phyloP scores from a whole-genome alignment of 1,284 basidiomycete species.

The Tylopilus microsporus region DNA sequence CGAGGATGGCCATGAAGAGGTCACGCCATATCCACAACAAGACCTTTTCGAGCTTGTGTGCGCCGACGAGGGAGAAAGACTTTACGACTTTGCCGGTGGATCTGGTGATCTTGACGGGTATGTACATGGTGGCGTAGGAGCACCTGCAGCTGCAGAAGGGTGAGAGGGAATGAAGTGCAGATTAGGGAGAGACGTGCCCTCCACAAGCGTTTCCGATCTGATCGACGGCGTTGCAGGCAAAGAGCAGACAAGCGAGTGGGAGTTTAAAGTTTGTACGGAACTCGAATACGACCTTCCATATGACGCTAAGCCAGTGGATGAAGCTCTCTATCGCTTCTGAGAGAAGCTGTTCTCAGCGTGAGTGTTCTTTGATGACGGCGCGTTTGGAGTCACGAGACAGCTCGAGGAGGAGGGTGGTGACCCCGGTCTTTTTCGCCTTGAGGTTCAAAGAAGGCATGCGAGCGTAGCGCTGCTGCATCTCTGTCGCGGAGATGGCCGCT shows the following conservation, averaged over 20 bases:
- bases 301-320: slow-evolving; percentile 52
- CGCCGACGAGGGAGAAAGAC: slow-evolving; percentile 47
- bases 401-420: slow-evolving; percentile 47
- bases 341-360: slow-evolving; percentile 49
- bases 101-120: slow-evolving; percentile 43
- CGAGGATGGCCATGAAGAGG: slow-evolving; percentile 51
- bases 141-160: slow-evolving; percentile 23
- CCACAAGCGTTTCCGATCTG: slow-evolving; percentile 41
- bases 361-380: slow-evolving; percentile 48
- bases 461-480: slow-evolving; percentile 36
- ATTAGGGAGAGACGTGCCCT: slow-evolving; percentile 37
- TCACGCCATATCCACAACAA: slow-evolving; percentile 67
- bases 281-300: slow-evolving; percentile 59
- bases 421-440: slow-evolving; percentile 48
- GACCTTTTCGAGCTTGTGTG: slow-evolving; percentile 44
- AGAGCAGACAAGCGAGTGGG: slow-evolving; percentile 56
- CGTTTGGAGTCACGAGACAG: slow-evolving; percentile 49
- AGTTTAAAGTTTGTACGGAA: slow-evolving; percentile 45
- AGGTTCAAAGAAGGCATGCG: slow-evolving; percentile 48
- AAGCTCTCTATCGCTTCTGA: slow-evolving; percentile 51
- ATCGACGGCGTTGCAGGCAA: slow-evolving; percentile 42
- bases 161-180: background rate
- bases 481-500: slow-evolving; percentile 32
- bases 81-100: slow-evolving; percentile 44
- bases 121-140: slow-evolving; percentile 40